A percentile compares a stretch with the other conserved stretches of the same genome.
Evolutionary conservation across 2,329 filamentous ascomycete species (phyloP).

Genomic region (Penicillium corylophilum): DNA sequence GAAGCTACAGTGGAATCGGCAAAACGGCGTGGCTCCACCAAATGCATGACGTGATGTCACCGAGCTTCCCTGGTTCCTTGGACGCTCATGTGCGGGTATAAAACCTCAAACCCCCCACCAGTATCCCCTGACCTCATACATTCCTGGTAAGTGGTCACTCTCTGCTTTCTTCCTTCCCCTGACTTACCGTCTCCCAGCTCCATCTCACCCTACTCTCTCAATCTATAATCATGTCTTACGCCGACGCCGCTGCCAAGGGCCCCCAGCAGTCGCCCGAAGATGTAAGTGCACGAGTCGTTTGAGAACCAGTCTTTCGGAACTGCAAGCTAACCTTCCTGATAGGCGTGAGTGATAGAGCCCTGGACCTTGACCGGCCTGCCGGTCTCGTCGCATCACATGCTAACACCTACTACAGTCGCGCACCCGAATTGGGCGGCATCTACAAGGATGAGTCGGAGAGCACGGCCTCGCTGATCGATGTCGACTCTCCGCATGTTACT

Average conservation of each 20-base stretch:
- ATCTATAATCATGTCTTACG: constrained; percentile 46
- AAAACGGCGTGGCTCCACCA: constrained; percentile 8
- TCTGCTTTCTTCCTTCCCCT: not conserved
- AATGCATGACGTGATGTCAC: constrained; percentile 38
- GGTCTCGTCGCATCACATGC: not conserved
- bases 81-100: constrained; percentile 16
- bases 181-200: not conserved
- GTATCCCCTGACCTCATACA: not conserved
- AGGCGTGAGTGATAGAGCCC: constrained; percentile 38
- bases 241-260: constrained; percentile 48
- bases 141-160: constrained; percentile 4
- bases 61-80: constrained; percentile 16
- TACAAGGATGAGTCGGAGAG: constrained; percentile 42
- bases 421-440: constrained; percentile 40
- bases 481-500: constrained; percentile 48
- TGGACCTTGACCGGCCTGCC: not conserved
- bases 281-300: constrained; percentile 33
- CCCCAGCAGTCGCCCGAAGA: constrained; percentile 49
- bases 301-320: not conserved
- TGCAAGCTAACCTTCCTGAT: constrained; percentile 10
- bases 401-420: constrained; percentile 36
- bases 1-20: not conserved
- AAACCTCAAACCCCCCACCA: constrained; percentile 17
- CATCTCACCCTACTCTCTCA: not conserved
- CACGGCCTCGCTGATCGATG: constrained; percentile 46